phyloP scores from a whole-genome alignment of 163 green algal species.

The Scenedesmus sp. region DNA sequence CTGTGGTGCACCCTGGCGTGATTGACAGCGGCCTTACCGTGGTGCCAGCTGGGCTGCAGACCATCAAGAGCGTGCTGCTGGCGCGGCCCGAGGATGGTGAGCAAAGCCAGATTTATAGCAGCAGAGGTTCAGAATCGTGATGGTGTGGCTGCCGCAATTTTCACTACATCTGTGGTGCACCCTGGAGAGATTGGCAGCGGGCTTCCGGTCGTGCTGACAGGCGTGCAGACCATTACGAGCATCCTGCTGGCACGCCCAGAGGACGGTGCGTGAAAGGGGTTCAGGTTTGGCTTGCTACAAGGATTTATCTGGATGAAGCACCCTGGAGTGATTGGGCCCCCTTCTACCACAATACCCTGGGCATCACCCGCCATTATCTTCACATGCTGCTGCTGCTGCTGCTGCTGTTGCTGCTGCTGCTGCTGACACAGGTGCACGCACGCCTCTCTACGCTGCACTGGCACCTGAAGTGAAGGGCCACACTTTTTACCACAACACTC shows the following conservation, averaged over 20 bases:
- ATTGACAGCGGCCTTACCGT: constrained; percentile 47
- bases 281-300: no score
- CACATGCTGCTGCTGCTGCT: neutral
- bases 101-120: no score
- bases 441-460: constrained; percentile 19
- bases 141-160: no score
- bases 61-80: constrained; percentile 30
- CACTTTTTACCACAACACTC: constrained; percentile 48
- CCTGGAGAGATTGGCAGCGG: constrained; percentile 37
- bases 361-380: neutral
- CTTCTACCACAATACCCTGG: neutral
- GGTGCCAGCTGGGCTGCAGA: constrained; percentile 28
- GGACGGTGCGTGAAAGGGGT: neutral
- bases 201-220: constrained; percentile 26
- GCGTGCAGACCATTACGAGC: constrained; percentile 10
- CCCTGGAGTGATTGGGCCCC: neutral
- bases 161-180: constrained; percentile 12
- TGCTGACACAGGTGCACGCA: constrained; percentile 24
- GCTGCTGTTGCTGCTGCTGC: neutral
- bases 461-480: constrained; percentile 26
- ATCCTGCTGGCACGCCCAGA: constrained; percentile 20
- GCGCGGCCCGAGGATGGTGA: constrained; percentile 24
- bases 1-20: constrained; percentile 38
- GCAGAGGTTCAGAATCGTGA: no score
- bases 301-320: no score